These are phyloP conservation scores for Suhomyces sp. DNA, from an alignment of 805 yeast species.

Conservation along the genomic window DNA sequence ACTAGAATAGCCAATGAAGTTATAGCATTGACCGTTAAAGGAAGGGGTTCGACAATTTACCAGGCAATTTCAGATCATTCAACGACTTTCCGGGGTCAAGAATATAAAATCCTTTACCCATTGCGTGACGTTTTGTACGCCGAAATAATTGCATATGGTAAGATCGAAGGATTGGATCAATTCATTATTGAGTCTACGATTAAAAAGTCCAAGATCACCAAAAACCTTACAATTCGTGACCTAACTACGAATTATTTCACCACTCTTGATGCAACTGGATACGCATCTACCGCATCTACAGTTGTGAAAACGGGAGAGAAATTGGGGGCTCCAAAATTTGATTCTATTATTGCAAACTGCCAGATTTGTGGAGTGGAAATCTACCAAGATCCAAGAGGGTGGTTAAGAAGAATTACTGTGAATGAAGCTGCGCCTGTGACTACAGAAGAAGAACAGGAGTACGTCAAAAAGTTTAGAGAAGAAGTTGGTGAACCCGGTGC, in stretches of 20 bases:
- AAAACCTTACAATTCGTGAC: constrained; percentile 79
- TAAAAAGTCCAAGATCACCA: constrained; percentile 45
- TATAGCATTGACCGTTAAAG: constrained; percentile 78
- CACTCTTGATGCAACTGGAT: constrained; percentile 65
- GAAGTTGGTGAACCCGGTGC: constrained; percentile 3
- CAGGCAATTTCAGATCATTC: constrained; percentile 46
- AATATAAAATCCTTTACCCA: constrained; percentile 60
- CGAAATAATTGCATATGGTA: constrained; percentile 61
- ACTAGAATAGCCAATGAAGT: constrained; percentile 78
- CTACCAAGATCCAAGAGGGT: constrained; percentile 56
- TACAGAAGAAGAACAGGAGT: constrained; percentile 36
- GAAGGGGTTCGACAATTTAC: constrained; percentile 74
- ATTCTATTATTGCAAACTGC: constrained; percentile 37
- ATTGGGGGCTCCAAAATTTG: constrained; percentile 48
- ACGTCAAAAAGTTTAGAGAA: constrained; percentile 19
- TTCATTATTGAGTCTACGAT: constrained; percentile 23
- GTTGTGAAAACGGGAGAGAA: constrained; percentile 89
- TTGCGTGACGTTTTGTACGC: constrained; percentile 69
- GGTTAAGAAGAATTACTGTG: constrained; percentile 73
- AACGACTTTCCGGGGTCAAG: constrained; percentile 24
- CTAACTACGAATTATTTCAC: constrained; percentile 71
- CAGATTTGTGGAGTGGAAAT: constrained; percentile 55
- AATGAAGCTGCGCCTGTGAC: constrained; percentile 50
- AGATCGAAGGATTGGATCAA: constrained; percentile 38
- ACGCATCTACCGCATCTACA: constrained; percentile 88